phyloP scores from a whole-genome alignment of 2,329 filamentous ascomycete species.

The Aspergillus quadrilineatus region DNA sequence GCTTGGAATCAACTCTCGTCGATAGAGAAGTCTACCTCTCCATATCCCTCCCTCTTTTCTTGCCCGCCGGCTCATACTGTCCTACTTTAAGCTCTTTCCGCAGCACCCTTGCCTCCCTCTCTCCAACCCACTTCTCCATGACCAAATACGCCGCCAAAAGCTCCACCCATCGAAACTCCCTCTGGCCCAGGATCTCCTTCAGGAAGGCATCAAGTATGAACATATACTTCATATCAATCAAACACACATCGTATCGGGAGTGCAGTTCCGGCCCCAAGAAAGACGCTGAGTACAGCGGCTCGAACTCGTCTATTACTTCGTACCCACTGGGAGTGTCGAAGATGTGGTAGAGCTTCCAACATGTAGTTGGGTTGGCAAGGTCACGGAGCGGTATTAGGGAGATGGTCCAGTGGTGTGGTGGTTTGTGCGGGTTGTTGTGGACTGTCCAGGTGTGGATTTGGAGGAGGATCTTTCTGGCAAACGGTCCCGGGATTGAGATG shows the following conservation, averaged over 20 bases:
- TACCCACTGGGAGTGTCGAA: not conserved
- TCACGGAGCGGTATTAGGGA: not conserved
- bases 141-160: not conserved
- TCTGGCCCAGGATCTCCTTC: not conserved
- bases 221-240: not conserved
- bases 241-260: not conserved
- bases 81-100: not conserved
- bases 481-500: not conserved
- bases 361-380: not conserved
- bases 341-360: not conserved
- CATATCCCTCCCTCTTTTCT: no score
- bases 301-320: not conserved
- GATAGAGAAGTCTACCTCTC: no score
- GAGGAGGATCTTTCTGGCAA: not conserved
- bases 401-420: not conserved
- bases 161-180: not conserved
- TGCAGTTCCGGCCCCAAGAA: not conserved
- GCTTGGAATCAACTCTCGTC: no score
- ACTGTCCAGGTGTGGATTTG: not conserved
- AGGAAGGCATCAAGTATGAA: not conserved
- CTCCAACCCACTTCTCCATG: not conserved
- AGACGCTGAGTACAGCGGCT: not conserved
- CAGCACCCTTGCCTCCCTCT: not conserved
- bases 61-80: no score
- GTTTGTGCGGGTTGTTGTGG: not conserved